phyloP scores from a whole-genome alignment of 164 flowering plant genomes.

The Umbellularia californica region DNA sequence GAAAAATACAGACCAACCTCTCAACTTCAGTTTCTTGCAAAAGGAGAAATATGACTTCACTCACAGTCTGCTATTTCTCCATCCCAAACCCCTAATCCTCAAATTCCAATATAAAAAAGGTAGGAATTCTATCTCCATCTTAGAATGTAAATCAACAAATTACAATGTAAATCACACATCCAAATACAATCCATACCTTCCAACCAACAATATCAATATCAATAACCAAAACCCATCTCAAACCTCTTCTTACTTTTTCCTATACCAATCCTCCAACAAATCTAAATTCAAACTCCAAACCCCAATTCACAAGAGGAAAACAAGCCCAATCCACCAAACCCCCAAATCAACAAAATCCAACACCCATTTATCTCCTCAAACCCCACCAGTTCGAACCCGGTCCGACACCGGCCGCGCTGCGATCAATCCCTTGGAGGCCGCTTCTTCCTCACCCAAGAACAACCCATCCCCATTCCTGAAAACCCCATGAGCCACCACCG shows the following conservation, averaged over 20 bases:
- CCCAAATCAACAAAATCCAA: neutral
- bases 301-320: neutral
- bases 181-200: neutral
- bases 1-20: too few relatives aligned
- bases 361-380: neutral
- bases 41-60: neutral
- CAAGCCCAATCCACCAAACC: neutral
- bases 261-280: neutral
- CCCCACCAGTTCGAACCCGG: neutral
- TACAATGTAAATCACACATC: neutral
- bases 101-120: neutral
- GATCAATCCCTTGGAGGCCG: conserved; percentile 10
- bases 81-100: too few relatives aligned
- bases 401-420: neutral
- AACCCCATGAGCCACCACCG: conserved; percentile 3
- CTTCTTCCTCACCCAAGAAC: conserved; percentile 10
- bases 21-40: too few relatives aligned
- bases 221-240: neutral
- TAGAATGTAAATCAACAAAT: too few relatives aligned
- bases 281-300: conserved; percentile 1
- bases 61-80: neutral
- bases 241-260: neutral
- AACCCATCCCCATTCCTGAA: conserved; percentile 9
- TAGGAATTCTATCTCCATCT: too few relatives aligned
- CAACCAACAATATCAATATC: neutral